These are phyloP conservation scores for Jamesozyma jinghongensis DNA, from an alignment of 805 yeast species.

Conservation along the genomic window DNA sequence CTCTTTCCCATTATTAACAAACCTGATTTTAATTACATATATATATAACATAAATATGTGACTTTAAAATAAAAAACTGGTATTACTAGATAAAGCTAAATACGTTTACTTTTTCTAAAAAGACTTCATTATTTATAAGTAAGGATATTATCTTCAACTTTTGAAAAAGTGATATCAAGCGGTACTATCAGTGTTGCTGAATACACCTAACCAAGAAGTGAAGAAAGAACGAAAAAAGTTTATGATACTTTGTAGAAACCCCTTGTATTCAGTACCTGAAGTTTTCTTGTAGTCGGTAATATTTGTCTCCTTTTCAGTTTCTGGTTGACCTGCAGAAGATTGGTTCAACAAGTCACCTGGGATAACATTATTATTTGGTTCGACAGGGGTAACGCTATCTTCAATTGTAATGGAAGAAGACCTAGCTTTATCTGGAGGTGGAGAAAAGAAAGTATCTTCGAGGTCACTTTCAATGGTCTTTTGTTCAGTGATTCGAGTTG, in stretches of 20 bases:
- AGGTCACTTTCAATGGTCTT: background rate
- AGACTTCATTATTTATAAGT: no score
- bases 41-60: no score
- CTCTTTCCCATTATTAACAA: no score
- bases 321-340: background rate
- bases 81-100: no score
- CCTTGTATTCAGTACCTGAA: conserved; percentile 2
- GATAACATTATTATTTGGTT: no score
- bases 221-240: conserved; percentile 5
- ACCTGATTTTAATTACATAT: no score
- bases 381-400: background rate
- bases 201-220: conserved; percentile 7
- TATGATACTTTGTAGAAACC: conserved; percentile 5
- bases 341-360: no score
- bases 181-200: background rate
- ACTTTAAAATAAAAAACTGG: no score
- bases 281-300: background rate
- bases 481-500: background rate
- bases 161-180: no score
- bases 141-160: no score
- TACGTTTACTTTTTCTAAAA: no score
- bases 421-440: background rate
- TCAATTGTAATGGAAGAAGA: background rate
- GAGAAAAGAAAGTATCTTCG: background rate
- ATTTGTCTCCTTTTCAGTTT: background rate